Evolutionary conservation across 1,139 yeast genomes (phyloP), one percentile per base, ranked within the genome.

Genomic region (Wickerhamomyces sp.): DNA sequence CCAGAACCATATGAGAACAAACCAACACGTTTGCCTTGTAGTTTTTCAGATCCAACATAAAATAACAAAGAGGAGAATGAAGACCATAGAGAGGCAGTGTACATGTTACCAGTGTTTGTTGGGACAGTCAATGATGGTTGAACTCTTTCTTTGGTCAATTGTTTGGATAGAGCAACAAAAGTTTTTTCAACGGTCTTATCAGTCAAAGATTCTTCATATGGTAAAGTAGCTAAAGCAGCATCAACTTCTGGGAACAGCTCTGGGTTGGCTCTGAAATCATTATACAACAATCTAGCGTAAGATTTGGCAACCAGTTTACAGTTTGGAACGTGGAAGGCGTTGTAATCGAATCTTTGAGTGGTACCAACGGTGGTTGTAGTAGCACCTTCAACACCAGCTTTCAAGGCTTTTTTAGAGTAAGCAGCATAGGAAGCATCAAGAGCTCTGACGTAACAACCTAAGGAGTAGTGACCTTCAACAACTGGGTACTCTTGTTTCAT

Each of bases 1-100:
- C 99, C 99, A 20, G 98, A 91, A 47, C 99, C 99, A 64, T 93
- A 93, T 18, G 98, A 91, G 70, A 89, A 93, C 51, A 89, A 61
- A 54, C 96, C 94, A 55, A 93, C 70, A 63, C 96, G 80, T 72
- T 89, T 87, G 54, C 75, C 75, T 60, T 79, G 86, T 51, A 89
- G 73, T 36, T 73, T 66, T 33, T 80, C 93, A 37, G 75, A 70
- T 30, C 88, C 91, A 45, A 81, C 85, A 56, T 69, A 82, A 58
- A 75, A 78, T 52, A 93, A 69, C 45, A 87, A 68, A 13, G 98
- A 89, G 23, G 91, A 75, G 44, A 93, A 72, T 9, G 96, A 77
- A 30, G 94, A 81, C 77, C 87, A 93, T 36, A 88, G 78, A 28
- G 96, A 86, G 45, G 93, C 98, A 32, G 97, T 87, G 74, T 93